A percentile compares a stretch with the other conserved stretches of the same genome.
Evolutionary conservation across 305 asterid species (phyloP).

Genomic region (Fraxinus nigra): DNA sequence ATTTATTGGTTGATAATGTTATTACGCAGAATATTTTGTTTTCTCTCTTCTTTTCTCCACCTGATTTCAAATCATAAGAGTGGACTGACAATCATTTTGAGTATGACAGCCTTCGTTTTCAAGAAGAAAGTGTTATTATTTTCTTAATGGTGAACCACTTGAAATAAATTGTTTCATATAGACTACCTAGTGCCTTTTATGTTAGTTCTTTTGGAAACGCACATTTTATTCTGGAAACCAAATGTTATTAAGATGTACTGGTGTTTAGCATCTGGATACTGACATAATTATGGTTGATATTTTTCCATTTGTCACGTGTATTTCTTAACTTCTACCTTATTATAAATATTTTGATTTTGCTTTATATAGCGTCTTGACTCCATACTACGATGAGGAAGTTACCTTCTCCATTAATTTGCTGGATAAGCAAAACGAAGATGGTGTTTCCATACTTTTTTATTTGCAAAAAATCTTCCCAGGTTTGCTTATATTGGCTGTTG

Average conservation of each 20-base stretch:
- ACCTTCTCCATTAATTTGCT: constrained; percentile 69
- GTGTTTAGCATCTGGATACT: background rate
- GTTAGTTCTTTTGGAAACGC: constrained; percentile 8
- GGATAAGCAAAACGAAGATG: constrained; percentile 89
- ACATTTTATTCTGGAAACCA: constrained; percentile 2
- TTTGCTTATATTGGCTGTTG: constrained; percentile 27
- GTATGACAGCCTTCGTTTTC: background rate
- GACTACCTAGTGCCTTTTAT: background rate
- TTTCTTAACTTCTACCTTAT: background rate
- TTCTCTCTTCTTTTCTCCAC: background rate
- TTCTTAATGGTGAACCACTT: background rate
- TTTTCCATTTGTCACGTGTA: background rate
- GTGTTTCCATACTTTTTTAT: constrained; percentile 92
- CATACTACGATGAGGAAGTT: constrained; percentile 89
- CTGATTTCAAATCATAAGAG: constrained; percentile 3
- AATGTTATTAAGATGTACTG: background rate
- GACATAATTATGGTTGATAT: background rate
- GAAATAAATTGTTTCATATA: background rate
- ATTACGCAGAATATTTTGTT: background rate
- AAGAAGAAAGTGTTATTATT: background rate
- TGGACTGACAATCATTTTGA: background rate
- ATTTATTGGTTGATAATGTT: background rate
- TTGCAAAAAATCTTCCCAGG: constrained; percentile 97
- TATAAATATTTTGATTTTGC: constrained; percentile 3
- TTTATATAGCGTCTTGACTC: constrained; percentile 81